These are phyloP conservation scores for Tephrocybe sp. DNA, from an alignment of 768 basidiomycete species.

Conservation along the genomic window DNA sequence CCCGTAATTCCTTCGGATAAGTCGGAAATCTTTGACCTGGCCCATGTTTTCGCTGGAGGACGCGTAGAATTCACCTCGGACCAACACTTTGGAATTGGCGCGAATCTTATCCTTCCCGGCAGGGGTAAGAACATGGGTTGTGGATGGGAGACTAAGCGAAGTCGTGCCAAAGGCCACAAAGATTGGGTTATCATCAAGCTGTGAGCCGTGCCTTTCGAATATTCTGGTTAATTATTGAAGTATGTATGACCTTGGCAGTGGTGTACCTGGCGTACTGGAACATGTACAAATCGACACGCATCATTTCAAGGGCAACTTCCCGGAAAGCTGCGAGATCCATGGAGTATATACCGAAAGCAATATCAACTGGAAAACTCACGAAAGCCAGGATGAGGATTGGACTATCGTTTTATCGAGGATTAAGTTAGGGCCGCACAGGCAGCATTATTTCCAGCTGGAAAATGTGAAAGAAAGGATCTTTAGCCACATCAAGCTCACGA, in stretches of 20 bases:
- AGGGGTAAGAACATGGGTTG: constrained; percentile 95
- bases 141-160: constrained; percentile 98
- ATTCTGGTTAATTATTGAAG: not conserved
- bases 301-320: constrained; percentile 96
- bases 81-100: constrained; percentile 92
- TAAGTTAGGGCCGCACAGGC: constrained; percentile 85
- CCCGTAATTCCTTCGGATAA: constrained; percentile 57
- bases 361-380: constrained; percentile 36
- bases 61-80: constrained; percentile 84
- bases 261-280: constrained; percentile 70
- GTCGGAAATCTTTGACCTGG: constrained; percentile 71
- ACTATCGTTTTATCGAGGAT: constrained; percentile 69
- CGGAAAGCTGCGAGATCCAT: constrained; percentile 82
- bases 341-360: constrained; percentile 43
- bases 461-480: constrained; percentile 56
- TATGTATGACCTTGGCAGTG: constrained; percentile 43
- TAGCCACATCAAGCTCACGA: constrained; percentile 86
- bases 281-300: constrained; percentile 89
- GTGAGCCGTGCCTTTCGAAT: constrained; percentile 44
- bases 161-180: constrained; percentile 73
- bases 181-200: constrained; percentile 93
- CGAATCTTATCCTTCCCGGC: constrained; percentile 90
- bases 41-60: constrained; percentile 89
- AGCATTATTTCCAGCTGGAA: constrained; percentile 87
- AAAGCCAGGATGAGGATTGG: constrained; percentile 59